Evolutionary conservation across 2,329 filamentous ascomycete genomes (phyloP).

Genomic region (Herpotrichia juniperi): DNA sequence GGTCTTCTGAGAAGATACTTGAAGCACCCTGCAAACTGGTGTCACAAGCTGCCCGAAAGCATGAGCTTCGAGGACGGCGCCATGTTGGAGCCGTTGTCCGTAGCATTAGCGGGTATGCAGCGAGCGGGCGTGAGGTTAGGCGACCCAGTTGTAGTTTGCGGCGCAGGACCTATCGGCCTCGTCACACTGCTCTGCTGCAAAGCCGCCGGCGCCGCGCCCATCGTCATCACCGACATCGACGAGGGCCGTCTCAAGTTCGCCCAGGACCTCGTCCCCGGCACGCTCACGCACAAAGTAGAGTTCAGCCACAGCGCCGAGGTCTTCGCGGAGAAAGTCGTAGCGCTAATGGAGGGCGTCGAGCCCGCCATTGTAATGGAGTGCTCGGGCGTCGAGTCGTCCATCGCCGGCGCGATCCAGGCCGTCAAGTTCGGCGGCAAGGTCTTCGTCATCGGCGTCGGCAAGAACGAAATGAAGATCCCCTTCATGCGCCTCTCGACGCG

Average conservation of each 20-base stretch:
- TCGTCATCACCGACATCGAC: constrained; percentile 95
- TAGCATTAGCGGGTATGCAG: constrained; percentile 87
- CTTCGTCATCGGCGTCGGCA: constrained; percentile 94
- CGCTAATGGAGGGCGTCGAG: constrained; percentile 77
- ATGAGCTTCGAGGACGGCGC: constrained; percentile 93
- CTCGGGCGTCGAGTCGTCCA: constrained; percentile 90
- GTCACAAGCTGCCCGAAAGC: constrained; percentile 85
- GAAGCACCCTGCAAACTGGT: constrained; percentile 93
- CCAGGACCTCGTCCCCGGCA: constrained; percentile 78
- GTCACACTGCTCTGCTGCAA: constrained; percentile 84
- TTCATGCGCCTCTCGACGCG: constrained; percentile 92
- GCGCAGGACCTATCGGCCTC: constrained; percentile 91
- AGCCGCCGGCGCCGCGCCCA: constrained; percentile 86
- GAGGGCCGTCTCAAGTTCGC: constrained; percentile 84
- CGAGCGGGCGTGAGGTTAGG: constrained; percentile 80
- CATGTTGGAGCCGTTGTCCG: constrained; percentile 86
- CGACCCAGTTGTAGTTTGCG: constrained; percentile 87
- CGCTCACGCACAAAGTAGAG: constrained; percentile 80
- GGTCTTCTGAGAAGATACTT: constrained; percentile 90
- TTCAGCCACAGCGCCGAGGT: constrained; percentile 69
- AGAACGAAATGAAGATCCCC: constrained; percentile 92
- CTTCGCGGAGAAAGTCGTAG: constrained; percentile 71
- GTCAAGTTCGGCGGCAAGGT: constrained; percentile 96
- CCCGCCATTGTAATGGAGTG: constrained; percentile 87
- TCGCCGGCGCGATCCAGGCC: constrained; percentile 84